Base-by-base conservation (phyloP, 257 asterid genomes). In the Linaria vulgaris region DNA sequence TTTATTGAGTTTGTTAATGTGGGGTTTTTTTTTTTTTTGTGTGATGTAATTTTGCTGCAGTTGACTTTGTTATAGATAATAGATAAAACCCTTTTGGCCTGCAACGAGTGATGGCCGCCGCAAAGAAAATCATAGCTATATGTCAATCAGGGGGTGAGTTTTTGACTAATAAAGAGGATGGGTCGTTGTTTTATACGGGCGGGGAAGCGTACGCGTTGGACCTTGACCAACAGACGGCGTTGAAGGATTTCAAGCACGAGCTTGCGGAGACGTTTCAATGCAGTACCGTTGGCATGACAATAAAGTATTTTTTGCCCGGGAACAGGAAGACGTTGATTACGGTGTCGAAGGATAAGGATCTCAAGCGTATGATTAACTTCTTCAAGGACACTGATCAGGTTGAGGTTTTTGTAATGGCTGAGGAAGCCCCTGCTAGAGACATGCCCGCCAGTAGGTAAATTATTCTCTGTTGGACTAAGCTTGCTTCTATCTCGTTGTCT, bases 91-190 rank as follows among this genome's bases (percentile, higher is more conserved):
- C 54, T 48, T 6, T 63, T 43, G 79, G 65, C 59, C 75, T 49
- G 64, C 61, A 61, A 72, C n/a, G n/a, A n/a, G n/a, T n/a, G n/a
- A 74, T 48, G 61, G 84, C 88, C 95, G 85, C 82, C 55, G 23
- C 83, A 0, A 94, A 89, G 80, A 89, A 83, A 76, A 84, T 90
- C 66, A 89, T 89, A 44, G 96, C 95, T 20, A 88, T 90, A 64
- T 92, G 99, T 74, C 97, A 89, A 71, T 87, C 95, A 59, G 99
- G 99, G 45, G 99, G 99, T 31, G 96, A 87, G 53, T 90, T 94
- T 61, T 77, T 76, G 66, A 78, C 90, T 10, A 87, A 75, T 65
- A 82, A 85, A 63, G 99, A 89, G 11, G 94, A 78, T 17, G 90
- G 95, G 16, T 82, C 95, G 7, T 68, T 94, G 67, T 76, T 72